Base-by-base conservation (phyloP, 306 rosid genomes). In the Begonia masoniana region DNA sequence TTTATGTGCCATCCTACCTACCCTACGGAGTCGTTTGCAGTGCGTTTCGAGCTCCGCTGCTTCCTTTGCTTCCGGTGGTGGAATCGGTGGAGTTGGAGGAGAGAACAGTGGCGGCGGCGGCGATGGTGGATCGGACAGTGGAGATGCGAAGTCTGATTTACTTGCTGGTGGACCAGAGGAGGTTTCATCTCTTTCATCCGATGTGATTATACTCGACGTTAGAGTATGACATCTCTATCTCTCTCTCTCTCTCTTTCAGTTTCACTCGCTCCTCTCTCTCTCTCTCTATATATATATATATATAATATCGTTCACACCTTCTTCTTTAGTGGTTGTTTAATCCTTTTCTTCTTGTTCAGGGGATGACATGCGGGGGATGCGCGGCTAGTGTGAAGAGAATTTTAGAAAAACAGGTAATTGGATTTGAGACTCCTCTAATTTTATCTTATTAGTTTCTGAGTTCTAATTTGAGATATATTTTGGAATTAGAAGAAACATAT, bases 181-280 rank as follows among this genome's bases (percentile, higher is more conserved):
- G 51, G 63, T 63, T 68, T 81, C 71, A 13, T 61, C 77, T 46
- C 54, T 72, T 50, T 62, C 81, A 15, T 56, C 84, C 10, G 94
- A 81, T 48, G 92, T 86, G 61, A 81, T 91, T 24, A 60, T 91
- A 54, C 94, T 91, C 54, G 99, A 91, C 59, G 99, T 91, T 71
- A 75, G 79, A 64, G 96, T 91, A 63, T 54, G 94, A 47, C 50
- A 58, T 60, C 56, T n/a, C n/a, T n/a, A n/a, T n/a, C n/a, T n/a
- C n/a, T n/a, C n/a, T 13, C 49, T 58, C 57, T 13, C 49, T 58
- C 57, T 46, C 36, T 23, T 24, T 41, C 46, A 2, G 3, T 23
- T 23, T 48, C 46, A 2, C 10, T 43, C 50, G 39, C 55, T 35
- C 57, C 42, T 49, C 21, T 49, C 19, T 24, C n/a, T 23, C 62